phyloP scores from a whole-genome alignment of 108 stramenopile species.

The Fragilaria radians region DNA sequence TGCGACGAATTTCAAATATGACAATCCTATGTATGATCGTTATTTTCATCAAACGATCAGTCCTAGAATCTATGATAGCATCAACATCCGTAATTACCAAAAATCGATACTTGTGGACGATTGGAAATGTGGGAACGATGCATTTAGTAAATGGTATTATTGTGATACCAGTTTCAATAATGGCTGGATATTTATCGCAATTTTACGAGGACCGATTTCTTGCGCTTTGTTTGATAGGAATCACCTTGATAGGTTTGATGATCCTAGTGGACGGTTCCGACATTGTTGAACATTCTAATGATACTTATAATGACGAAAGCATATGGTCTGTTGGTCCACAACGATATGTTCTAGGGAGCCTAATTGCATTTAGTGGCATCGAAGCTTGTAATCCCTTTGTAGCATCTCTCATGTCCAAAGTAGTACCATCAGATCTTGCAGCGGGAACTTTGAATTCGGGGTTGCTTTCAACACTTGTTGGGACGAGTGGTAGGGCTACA shows the following conservation, averaged over 20 bases:
- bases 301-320: constrained; percentile 26
- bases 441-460: constrained; percentile 82
- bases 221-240: constrained; percentile 29
- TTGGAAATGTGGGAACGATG: constrained; percentile 57
- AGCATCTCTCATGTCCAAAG: constrained; percentile 67
- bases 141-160: constrained; percentile 56
- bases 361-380: constrained; percentile 38
- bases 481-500: constrained; percentile 39
- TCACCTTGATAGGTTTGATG: constrained; percentile 30
- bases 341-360: constrained; percentile 35
- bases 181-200: constrained; percentile 49
- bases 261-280: constrained; percentile 45
- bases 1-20: constrained; percentile 5
- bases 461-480: constrained; percentile 27
- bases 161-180: constrained; percentile 54
- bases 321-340: constrained; percentile 32
- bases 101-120: constrained; percentile 59
- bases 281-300: constrained; percentile 16
- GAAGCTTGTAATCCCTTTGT: constrained; percentile 58
- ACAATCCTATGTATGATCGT: constrained; percentile 38
- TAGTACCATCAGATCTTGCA: constrained; percentile 61
- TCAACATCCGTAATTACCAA: constrained; percentile 64
- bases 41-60: constrained; percentile 60
- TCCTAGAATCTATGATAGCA: constrained; percentile 49
- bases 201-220: constrained; percentile 34